These are phyloP conservation scores for Didymella exigua DNA, from an alignment of 2,329 filamentous ascomycete species.

Conservation along the genomic window DNA sequence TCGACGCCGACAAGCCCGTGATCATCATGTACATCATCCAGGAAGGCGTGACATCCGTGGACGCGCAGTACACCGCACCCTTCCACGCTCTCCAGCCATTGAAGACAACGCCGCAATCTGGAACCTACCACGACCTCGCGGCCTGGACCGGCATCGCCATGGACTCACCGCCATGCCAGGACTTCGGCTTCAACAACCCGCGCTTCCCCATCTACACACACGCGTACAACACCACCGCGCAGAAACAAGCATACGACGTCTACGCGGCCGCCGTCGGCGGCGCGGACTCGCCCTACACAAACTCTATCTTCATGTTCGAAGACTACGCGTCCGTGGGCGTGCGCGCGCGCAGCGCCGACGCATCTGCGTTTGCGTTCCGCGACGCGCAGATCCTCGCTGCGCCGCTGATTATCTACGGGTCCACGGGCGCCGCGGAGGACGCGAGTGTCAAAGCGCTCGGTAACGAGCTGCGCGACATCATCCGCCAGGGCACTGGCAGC, in stretches of 20 bases:
- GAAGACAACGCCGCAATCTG: slow-evolving; percentile 17
- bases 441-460: slow-evolving; percentile 22
- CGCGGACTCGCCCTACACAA: slow-evolving; percentile 27
- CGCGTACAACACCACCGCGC: slow-evolving; percentile 44
- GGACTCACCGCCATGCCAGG: slow-evolving; percentile 35
- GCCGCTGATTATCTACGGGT: slow-evolving; percentile 27
- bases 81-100: slow-evolving; percentile 29
- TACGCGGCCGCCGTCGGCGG: slow-evolving; percentile 45
- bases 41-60: slow-evolving; percentile 29
- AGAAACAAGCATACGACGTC: slow-evolving; percentile 47
- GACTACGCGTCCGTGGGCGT: slow-evolving; percentile 59
- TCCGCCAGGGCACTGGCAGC: slow-evolving; percentile 26
- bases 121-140: slow-evolving; percentile 31
- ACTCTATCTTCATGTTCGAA: slow-evolving; percentile 62
- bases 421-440: slow-evolving; percentile 15
- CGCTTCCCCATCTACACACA: slow-evolving; percentile 33
- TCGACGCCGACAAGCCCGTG: slow-evolving; percentile 24
- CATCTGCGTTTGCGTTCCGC: slow-evolving; percentile 56
- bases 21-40: slow-evolving; percentile 34
- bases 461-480: slow-evolving; percentile 25
- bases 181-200: slow-evolving; percentile 33
- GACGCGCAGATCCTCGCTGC: slow-evolving; percentile 38
- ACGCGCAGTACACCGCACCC: slow-evolving; percentile 27
- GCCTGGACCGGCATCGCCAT: slow-evolving; percentile 31
- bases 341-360: slow-evolving; percentile 40